These are phyloP conservation scores for Blastobotrys arbuscula DNA, from an alignment of 1,139 yeast genomes.

Conservation along the genomic window DNA sequence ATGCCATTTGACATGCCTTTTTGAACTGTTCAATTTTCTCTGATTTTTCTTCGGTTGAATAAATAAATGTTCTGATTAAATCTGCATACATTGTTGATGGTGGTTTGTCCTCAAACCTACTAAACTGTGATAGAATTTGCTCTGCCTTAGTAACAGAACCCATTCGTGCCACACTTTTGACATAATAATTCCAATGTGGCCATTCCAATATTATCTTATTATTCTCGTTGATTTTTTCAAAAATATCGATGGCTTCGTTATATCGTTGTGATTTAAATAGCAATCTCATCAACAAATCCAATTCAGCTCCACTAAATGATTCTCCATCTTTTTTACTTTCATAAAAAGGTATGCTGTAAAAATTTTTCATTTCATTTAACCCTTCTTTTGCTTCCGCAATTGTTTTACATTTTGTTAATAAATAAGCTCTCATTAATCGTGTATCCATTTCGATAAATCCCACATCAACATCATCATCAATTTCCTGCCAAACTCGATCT, in stretches of 20 bases:
- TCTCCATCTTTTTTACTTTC: not conserved
- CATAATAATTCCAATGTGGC: conserved; percentile 15
- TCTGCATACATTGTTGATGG: conserved; percentile 17
- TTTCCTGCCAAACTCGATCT: conserved; percentile 16
- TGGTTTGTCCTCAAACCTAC: not conserved
- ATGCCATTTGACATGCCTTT: conserved; percentile 11
- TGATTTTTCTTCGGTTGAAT: conserved; percentile 7
- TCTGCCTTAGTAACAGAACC: conserved; percentile 11
- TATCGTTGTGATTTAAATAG: not conserved
- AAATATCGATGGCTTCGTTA: conserved; percentile 7
- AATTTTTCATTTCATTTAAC: not conserved
- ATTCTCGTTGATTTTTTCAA: conserved; percentile 7
- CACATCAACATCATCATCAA: conserved; percentile 10
- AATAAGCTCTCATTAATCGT: conserved; percentile 15
- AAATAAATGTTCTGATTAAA: conserved; percentile 14
- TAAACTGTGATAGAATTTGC: conserved; percentile 4
- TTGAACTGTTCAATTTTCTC: conserved; percentile 11
- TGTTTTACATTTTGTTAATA: conserved; percentile 10
- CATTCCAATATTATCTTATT: not conserved
- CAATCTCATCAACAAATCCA: conserved; percentile 10
- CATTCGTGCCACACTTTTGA: conserved; percentile 6
- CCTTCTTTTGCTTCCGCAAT: not conserved
- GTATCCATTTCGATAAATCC: conserved; percentile 12
- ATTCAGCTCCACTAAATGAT: conserved; percentile 5
- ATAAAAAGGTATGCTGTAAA: not conserved